A percentile compares a stretch with the other conserved stretches of the same genome.
Evolutionary conservation across 1,284 basidiomycete genomes (phyloP).

Genomic region (Cryptococcus sp.): DNA sequence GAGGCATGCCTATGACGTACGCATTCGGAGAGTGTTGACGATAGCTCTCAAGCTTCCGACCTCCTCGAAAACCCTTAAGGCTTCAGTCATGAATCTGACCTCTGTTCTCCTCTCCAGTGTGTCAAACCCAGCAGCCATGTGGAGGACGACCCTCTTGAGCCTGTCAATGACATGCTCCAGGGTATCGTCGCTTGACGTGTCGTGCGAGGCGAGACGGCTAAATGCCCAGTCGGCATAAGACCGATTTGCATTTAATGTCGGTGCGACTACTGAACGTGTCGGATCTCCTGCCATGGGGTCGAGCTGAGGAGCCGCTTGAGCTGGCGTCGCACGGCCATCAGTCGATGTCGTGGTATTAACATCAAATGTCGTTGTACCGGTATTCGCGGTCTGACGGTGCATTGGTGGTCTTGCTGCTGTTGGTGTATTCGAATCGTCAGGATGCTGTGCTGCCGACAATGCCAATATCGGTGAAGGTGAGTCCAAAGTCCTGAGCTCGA

Average conservation of each 20-base stretch:
- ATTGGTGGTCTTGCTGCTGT: background rate
- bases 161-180: constrained; percentile 22
- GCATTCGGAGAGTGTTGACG: constrained; percentile 76
- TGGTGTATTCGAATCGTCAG: background rate
- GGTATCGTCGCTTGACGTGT: background rate
- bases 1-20: constrained; percentile 29
- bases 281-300: background rate
- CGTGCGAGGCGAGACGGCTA: constrained; percentile 10
- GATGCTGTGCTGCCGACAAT: too few relatives aligned
- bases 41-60: constrained; percentile 69
- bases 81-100: constrained; percentile 62
- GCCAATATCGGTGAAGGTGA: too few relatives aligned
- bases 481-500: too few relatives aligned
- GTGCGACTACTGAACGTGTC: constrained; percentile 14
- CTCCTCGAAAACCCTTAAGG: constrained; percentile 71
- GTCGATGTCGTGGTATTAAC: too few relatives aligned
- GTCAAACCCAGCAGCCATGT: constrained; percentile 39
- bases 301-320: background rate
- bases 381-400: too few relatives aligned
- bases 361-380: too few relatives aligned
- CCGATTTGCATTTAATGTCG: constrained; percentile 20
- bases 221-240: constrained; percentile 29
- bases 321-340: too few relatives aligned
- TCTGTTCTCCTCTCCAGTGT: constrained; percentile 39
- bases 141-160: constrained; percentile 28